phyloP scores from a whole-genome alignment of 1,139 yeast genomes.

The Sugiyamaella neomexicana region DNA sequence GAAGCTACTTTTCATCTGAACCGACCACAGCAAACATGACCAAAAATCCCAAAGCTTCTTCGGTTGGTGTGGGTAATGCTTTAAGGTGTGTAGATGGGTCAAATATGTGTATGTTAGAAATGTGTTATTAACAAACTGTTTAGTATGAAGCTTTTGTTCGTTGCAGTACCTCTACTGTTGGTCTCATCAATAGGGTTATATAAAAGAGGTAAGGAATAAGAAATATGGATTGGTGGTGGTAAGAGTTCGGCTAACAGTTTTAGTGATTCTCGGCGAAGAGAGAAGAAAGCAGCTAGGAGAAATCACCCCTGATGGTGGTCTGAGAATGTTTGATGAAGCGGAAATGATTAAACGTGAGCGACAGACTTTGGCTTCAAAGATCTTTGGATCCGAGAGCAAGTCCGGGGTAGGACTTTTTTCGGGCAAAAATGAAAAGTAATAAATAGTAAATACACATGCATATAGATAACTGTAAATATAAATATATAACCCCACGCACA shows the following conservation, averaged over 20 bases:
- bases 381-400: constrained; percentile 45
- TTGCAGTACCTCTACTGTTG: constrained; percentile 44
- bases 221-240: background rate
- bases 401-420: constrained; percentile 15
- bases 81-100: constrained; percentile 11
- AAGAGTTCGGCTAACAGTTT: background rate
- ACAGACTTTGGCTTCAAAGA: constrained; percentile 42
- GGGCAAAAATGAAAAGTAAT: constrained; percentile 2
- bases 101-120: constrained; percentile 3
- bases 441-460: background rate
- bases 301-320: constrained; percentile 49
- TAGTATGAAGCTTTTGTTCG: constrained; percentile 44
- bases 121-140: background rate
- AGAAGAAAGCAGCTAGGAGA: constrained; percentile 52
- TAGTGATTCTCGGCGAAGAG: constrained; percentile 47
- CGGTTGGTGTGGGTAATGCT: constrained; percentile 5
- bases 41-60: constrained; percentile 1
- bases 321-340: constrained; percentile 47
- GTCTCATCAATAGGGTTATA: constrained; percentile 44
- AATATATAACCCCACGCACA: background rate
- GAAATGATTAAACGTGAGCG: constrained; percentile 45
- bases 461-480: background rate
- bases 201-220: constrained; percentile 39
- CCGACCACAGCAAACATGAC: background rate
- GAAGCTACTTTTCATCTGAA: background rate